Base-by-base conservation (phyloP, 495 filamentous ascomycete genomes). In the Penicillium longicatenatum region DNA sequence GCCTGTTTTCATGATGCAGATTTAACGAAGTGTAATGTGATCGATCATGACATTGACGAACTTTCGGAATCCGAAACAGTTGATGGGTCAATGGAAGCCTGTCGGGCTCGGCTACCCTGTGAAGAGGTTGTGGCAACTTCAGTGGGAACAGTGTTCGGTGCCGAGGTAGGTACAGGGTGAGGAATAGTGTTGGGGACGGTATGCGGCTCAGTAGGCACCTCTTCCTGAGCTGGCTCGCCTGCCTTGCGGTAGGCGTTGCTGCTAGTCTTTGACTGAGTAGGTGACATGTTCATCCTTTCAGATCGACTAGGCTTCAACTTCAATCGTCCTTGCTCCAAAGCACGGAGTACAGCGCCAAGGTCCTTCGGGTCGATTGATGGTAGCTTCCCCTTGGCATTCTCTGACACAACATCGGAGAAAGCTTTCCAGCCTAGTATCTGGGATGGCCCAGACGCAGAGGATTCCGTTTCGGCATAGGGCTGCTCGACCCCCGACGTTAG, bases 351-450 rank as follows among this genome's bases (percentile, higher is more conserved):
- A 4, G 62, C 62, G 16, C 65, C 62, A 44, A 77, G 65, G 45
- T 77, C 74, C n/a, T 71, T 64, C 1, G 73, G 73, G 33, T 72
- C 69, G 24, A 77, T 65, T 0, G 73, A 71, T n/a, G 67, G 70
- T 26, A 77, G 64, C 43, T 75, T 77, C 58, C 64, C 67, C 62
- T 71, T 73, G 0, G 70, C 63, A 43, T 73, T 70, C 12, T 77
- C 74, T 20, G 74, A 77, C 8, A 68, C 61, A 50, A 68, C 61
- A 50, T 77, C 74, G 14, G 71, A 70, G 24, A 69, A 67, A 14
- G 70, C 67, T 51, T 75, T 73, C 74, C 74, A 77, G 21, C 71
- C 73, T 9, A 77, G 61, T 54, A 69, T 70, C 53, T 73, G 73
- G 30, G 68, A 70, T 35, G 72, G 68, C 22, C 74, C 73, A 16